Evolutionary conservation across 257 asterid species (phyloP), one percentile per base, ranked within the genome.

Genomic region (Capsicum pubescens): DNA sequence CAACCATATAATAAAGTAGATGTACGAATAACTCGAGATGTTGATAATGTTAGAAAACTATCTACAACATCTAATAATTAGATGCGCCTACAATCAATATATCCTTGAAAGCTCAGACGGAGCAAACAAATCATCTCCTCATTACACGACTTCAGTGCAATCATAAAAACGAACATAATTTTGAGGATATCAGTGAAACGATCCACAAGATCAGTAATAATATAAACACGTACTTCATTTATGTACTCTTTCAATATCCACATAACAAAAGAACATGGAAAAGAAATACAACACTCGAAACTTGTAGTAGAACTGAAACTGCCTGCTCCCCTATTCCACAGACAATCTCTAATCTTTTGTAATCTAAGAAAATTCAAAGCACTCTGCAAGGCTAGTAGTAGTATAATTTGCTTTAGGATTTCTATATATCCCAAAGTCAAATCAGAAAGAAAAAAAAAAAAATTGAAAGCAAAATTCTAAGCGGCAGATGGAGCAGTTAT

Each of bases 401-500:
- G 9, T 52, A 26, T 76, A 76, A 14, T 32, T 13, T 76, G n/a
- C 63, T 74, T 74, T 50, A 21, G 4, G 44, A 74, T 15, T 39
- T 36, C 81, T 19, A 50, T 21, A 12, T 7, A 50, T 19, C 60
- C 60, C 61, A 74, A 74, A 74, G 59, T 44, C 44, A 39, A 39
- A 39, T 39, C 5, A 39, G 44, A 44, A 44, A 44, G 8, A 3
- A 21, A 21, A 4, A 63, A 21, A 63, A 21, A 63, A 63, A 26
- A 66, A 15, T 74, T 3, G 19, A 74, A 74, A 48, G 44, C 81
- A 50, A 21, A 50, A 74, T 26, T 52, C 77, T 82, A 82, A 12
- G 84, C 84, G 5, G 84, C 84, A 6, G 84, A 82, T 64, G 84
- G 84, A 13, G 84, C 80, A 42, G 84, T 11, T 36, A 82, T 52